Evolutionary conservation across 2,329 filamentous ascomycete species (phyloP).

Genomic region (Fonsecaea multimorphosa): DNA sequence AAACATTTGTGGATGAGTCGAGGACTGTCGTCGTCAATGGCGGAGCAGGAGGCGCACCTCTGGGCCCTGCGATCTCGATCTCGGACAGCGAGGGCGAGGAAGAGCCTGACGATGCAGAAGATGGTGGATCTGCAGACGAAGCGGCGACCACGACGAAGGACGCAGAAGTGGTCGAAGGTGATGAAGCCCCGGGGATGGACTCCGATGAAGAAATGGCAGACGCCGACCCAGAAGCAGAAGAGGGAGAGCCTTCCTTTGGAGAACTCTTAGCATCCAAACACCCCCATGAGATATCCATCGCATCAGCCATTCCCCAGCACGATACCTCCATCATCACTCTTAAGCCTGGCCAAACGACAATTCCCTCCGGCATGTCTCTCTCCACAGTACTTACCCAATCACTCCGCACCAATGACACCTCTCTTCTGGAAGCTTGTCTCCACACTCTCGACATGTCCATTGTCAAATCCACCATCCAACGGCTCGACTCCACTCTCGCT

Average conservation of each 20-base stretch:
- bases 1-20: conserved; percentile 64
- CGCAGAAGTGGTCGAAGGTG: conserved; percentile 24
- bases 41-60: conserved; percentile 47
- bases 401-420: conserved; percentile 86
- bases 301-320: conserved; percentile 54
- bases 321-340: conserved; percentile 46
- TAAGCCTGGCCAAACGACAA: conserved; percentile 57
- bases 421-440: conserved; percentile 90
- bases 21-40: conserved; percentile 57
- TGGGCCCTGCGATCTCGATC: conserved; percentile 53
- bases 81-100: conserved; percentile 55
- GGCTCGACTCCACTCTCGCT: conserved; percentile 84
- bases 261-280: conserved; percentile 74
- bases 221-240: conserved; percentile 43
- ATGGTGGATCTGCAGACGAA: conserved; percentile 30
- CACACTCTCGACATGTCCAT: conserved; percentile 76
- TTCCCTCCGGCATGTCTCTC: conserved; percentile 78
- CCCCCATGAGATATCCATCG: conserved; percentile 51
- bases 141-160: conserved; percentile 38
- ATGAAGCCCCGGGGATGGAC: conserved; percentile 12
- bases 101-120: conserved; percentile 41
- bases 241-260: conserved; percentile 74
- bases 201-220: conserved; percentile 19
- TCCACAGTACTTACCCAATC: conserved; percentile 93
- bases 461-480: conserved; percentile 86